Percentiles rank a stretch among this genome's conserved stretches.
phyloP scores from a whole-genome alignment of 768 basidiomycete genomes.

The Lentinula edodes region DNA sequence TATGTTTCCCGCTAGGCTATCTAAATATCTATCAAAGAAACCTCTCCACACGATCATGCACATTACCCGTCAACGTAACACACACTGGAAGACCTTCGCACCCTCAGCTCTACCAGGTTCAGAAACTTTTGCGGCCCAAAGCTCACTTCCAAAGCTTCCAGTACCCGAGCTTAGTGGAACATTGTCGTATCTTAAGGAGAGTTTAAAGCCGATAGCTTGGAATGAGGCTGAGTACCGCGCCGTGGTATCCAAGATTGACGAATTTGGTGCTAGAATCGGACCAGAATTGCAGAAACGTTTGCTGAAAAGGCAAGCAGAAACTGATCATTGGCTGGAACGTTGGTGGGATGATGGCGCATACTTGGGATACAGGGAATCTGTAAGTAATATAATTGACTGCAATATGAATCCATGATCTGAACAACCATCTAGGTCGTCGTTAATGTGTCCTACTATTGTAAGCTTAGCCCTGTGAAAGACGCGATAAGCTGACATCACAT shows the following conservation, averaged over 20 bases:
- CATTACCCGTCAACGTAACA: slow-evolving; percentile 22
- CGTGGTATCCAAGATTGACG: slow-evolving; percentile 59
- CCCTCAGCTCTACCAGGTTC: slow-evolving; percentile 49
- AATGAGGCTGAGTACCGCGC: slow-evolving; percentile 50
- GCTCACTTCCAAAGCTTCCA: slow-evolving; percentile 64
- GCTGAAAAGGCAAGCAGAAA: slow-evolving; percentile 45
- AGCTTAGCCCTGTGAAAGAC: slow-evolving; percentile 12
- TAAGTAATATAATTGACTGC: slow-evolving; percentile 24
- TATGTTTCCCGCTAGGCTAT: background rate
- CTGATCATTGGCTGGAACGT: slow-evolving; percentile 80
- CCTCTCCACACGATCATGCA: slow-evolving; percentile 1
- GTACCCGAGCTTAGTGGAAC: slow-evolving; percentile 67
- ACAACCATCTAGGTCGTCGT: slow-evolving; percentile 55
- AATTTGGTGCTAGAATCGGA: slow-evolving; percentile 46
- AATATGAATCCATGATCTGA: background rate
- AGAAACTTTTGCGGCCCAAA: slow-evolving; percentile 62
- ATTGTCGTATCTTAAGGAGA: slow-evolving; percentile 60
- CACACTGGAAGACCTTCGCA: slow-evolving; percentile 68
- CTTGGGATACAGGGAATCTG: slow-evolving; percentile 81
- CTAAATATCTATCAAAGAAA: background rate
- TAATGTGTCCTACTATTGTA: slow-evolving; percentile 94
- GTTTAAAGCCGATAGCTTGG: slow-evolving; percentile 70
- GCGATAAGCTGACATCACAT: background rate
- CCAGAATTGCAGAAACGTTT: slow-evolving; percentile 62
- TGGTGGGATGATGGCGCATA: slow-evolving; percentile 94